Evolutionary conservation across 2,329 filamentous ascomycete species (phyloP), one percentile per base, ranked within the genome.

Genomic region (Curvularia eragrostidis): DNA sequence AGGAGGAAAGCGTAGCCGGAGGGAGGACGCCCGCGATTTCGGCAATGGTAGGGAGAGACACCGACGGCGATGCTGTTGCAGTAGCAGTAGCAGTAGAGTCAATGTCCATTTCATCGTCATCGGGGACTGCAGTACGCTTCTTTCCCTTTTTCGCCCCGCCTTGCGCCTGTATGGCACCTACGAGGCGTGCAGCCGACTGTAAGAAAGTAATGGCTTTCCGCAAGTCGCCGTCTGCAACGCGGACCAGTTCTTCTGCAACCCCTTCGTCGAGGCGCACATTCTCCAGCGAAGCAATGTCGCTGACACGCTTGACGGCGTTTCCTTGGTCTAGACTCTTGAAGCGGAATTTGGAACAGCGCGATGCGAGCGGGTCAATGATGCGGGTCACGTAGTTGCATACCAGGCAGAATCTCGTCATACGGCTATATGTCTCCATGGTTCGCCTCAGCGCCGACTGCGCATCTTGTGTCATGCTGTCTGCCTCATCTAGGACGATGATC

Each of bases 341-440:
- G 30, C 95, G 85, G 76, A 99, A 99, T 79, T 99, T 99, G 78
- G 89, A 93, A 81, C 95, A 99, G 68, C 95, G 86, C 75, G 88
- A 93, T 1, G 95, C 95, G 21, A 99, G 81, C 6, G 95, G 96
- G 74, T 99, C 95, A 71, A 99, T 99, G 74, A 99, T 99, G 58
- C 95, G 85, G 3, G 95, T 98, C 44, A 99, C 95, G 71, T 99
- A 99, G 79, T 99, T 99, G 80, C 96, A 99, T 57, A 98, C 94
- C 41, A 99, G 83, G 74, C 95, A 98, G 78, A 99, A 99, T 13
- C 95, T 86, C 2, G 95, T 99, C 78, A 98, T 97, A 72, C 93
- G 93, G 77, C 87, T 91, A 78, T 98, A 98, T 44, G 93, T 96
- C 80, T 99, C 95, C 95, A 99, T 99, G 1, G 95, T 99, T 53